Evolutionary conservation across 1,139 yeast genomes (phyloP), one percentile per base, ranked within the genome.

Genomic region (Saccharomyces pastorianus): DNA sequence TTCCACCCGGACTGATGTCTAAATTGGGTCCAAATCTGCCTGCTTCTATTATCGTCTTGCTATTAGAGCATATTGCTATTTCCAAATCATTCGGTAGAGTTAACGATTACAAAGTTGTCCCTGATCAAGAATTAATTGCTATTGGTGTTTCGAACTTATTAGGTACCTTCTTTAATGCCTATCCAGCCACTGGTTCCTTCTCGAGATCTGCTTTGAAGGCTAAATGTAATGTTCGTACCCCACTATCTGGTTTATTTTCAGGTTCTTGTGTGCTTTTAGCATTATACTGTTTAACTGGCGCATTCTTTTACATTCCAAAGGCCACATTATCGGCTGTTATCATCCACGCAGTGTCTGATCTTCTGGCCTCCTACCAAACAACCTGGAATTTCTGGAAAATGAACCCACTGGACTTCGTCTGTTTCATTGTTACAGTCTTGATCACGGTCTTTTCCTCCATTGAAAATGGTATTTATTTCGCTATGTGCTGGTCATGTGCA

Each of bases 181-280:
- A 91, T 69, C 98, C 98, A 14, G 91, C 96, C 9, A 91, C 98
- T 9, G 97, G 98, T 53, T 91, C 97, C 1, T 91, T 91, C 71
- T 88, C 96, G 20, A 84, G 97, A 76, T 86, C 96, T 50, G 97
- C 97, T 9, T 78, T 91, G 65, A 90, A 91, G 73, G 87, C 96
- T 54, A 91, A 90, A 73, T 90, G 96, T 79, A 96, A 96, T 67
- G 98, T 91, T 49, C 81, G 91, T 66, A 91, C 98, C 46, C 98
- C 98, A 34, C 76, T 90, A 58, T 95, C 96, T 52, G 96, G 97
- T 73, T 78, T 89, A 53, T 87, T 83, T 73, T 89, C 96, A 28
- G 98, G 97, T 67, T 82, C 80, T 42, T 91, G 91, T 69, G 97
- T 91, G 27, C 73, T 91, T 59, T 75, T 91, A 59, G 96, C 97